Evolutionary conservation across 2,329 filamentous ascomycete species (phyloP).

Genomic region (Tolypocladium guangdongense): DNA sequence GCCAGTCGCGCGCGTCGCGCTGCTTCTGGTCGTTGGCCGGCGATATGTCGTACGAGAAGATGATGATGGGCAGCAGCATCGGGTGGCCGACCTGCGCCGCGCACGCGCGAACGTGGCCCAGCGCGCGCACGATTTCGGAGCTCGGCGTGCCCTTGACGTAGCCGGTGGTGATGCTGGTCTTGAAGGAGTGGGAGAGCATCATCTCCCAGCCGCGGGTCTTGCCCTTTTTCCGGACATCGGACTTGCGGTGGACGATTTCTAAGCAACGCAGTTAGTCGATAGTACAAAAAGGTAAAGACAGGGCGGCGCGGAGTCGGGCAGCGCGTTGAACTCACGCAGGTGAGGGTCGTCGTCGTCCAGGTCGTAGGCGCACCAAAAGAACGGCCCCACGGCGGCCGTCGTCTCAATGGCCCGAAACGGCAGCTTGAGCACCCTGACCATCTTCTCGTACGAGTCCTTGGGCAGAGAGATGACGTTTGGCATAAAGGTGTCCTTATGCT

Average conservation of each 20-base stretch:
- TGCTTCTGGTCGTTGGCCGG: slow-evolving; percentile 48
- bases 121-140: slow-evolving; percentile 38
- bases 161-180: slow-evolving; percentile 44
- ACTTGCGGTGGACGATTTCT: slow-evolving; percentile 55
- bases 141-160: slow-evolving; percentile 50
- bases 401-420: slow-evolving; percentile 49
- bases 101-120: slow-evolving; percentile 40
- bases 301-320: too few species aligned
- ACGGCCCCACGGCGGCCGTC: slow-evolving; percentile 47
- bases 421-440: slow-evolving; percentile 43
- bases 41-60: slow-evolving; percentile 47
- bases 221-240: slow-evolving; percentile 55
- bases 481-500: slow-evolving; percentile 46
- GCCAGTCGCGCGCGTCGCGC: slow-evolving; percentile 51
- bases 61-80: slow-evolving; percentile 45
- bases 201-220: slow-evolving; percentile 54
- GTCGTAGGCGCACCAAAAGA: slow-evolving; percentile 50
- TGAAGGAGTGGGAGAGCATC: slow-evolving; percentile 48
- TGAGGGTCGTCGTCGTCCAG: slow-evolving; percentile 45
- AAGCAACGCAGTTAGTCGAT: background rate
- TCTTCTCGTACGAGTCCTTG: slow-evolving; percentile 38
- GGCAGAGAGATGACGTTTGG: slow-evolving; percentile 42
- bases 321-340: slow-evolving; percentile 32
- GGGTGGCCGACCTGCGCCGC: slow-evolving; percentile 42
- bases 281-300: too few species aligned